Percentiles rank a stretch among this genome's conserved stretches.
Conservation (phyloP, 345 rosid genomes). For the Cardamine chenopodiifolia region DNA sequence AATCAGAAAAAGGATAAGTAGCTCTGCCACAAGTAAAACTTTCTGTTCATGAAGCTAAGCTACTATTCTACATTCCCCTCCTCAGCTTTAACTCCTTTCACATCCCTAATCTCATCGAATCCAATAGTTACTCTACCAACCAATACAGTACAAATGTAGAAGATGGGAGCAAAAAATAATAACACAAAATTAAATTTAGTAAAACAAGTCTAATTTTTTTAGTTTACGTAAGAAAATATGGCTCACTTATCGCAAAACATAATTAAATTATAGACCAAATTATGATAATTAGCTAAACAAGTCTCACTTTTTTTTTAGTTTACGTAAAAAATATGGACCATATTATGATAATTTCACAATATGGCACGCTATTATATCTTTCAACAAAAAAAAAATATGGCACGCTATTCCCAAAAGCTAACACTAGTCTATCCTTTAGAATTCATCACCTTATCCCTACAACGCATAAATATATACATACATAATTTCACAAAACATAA, state of each 20-base stretch:
- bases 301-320: no score
- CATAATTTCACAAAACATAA: neutral
- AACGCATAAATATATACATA: conserved; percentile 2
- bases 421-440: conserved; percentile 5
- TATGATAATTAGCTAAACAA: no score
- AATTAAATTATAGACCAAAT: neutral
- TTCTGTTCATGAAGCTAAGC: conserved; percentile 14
- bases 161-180: neutral
- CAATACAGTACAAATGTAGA: neutral
- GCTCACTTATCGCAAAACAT: no score
- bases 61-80: conserved; percentile 24
- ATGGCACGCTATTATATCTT: no score
- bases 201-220: no score
- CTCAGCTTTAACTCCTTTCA: conserved; percentile 5
- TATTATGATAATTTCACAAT: no score
- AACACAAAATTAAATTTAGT: neutral
- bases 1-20: neutral
- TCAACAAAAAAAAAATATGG: no score
- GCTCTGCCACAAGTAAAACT: conserved; percentile 25
- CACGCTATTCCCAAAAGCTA: conserved; percentile 24
- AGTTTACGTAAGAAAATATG: no score
- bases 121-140: conserved; percentile 9
- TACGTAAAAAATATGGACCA: no score
- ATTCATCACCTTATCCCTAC: neutral
- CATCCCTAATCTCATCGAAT: conserved; percentile 20